phyloP scores from a whole-genome alignment of 768 basidiomycete species.

The Russula earlei region DNA sequence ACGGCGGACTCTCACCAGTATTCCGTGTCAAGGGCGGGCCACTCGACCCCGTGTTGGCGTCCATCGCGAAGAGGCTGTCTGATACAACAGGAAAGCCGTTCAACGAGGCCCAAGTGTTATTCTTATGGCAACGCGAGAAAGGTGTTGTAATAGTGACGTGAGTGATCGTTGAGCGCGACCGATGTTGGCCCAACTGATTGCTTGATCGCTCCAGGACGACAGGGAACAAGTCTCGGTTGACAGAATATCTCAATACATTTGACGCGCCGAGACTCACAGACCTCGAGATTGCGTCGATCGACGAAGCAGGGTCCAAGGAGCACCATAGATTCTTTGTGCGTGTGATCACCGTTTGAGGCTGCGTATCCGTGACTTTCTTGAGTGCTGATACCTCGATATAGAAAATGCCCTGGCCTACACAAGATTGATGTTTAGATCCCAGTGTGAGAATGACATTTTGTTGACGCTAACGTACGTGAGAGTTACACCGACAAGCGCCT shows the following conservation, averaged over 20 bases:
- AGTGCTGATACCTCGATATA: too few species aligned
- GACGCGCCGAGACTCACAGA: slow-evolving; percentile 30
- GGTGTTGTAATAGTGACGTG: slow-evolving; percentile 29
- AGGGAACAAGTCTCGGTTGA: slow-evolving; percentile 33
- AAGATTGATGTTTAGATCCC: too few species aligned
- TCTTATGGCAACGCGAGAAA: slow-evolving; percentile 27
- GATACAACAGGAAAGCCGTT: slow-evolving; percentile 22
- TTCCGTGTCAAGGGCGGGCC: slow-evolving; percentile 31
- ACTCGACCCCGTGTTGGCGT: slow-evolving; percentile 30
- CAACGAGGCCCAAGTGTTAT: slow-evolving; percentile 26
- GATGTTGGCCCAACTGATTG: not conserved
- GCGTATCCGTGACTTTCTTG: too few species aligned
- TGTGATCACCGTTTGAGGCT: not conserved
- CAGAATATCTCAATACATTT: slow-evolving; percentile 38
- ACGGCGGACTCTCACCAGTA: slow-evolving; percentile 33
- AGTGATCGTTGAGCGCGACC: slow-evolving; percentile 8
- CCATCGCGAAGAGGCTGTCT: slow-evolving; percentile 24
- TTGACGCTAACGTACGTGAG: too few species aligned
- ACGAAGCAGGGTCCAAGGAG: slow-evolving; percentile 24
- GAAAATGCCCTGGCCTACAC: too few species aligned
- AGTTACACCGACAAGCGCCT: too few species aligned
- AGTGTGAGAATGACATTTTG: too few species aligned
- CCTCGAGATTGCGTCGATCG: slow-evolving; percentile 25
- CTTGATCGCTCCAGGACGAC: slow-evolving; percentile 28
- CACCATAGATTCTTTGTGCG: slow-evolving; percentile 26